phyloP scores from a whole-genome alignment of 116 monocot species.

The Zostera marina region DNA sequence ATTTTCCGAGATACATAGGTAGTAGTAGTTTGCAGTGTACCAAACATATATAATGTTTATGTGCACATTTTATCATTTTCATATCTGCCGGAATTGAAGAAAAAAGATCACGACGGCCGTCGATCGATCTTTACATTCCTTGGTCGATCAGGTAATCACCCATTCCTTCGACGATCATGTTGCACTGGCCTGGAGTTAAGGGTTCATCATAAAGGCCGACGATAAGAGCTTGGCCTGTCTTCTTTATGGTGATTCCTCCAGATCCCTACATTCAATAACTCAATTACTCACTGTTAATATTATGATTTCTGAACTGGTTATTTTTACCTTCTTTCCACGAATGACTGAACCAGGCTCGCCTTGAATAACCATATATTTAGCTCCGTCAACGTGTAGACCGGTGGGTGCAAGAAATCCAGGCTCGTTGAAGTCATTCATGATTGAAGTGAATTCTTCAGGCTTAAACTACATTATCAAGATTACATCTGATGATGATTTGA shows the following conservation, averaged over 20 bases:
- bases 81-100: no score
- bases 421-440: conserved; percentile 17
- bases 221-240: conserved; percentile 20
- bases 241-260: conserved; percentile 22
- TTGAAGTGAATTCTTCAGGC: conserved; percentile 12
- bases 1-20: no score
- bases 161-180: conserved; percentile 28
- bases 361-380: conserved; percentile 24
- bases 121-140: conserved; percentile 10
- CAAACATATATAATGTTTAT: no score
- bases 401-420: conserved; percentile 22
- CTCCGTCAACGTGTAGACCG: conserved; percentile 10
- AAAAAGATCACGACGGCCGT: no score
- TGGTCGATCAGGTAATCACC: conserved; percentile 33
- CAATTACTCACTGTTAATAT: no score
- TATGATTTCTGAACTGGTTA: no score
- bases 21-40: no score
- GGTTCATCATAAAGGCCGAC: conserved; percentile 26
- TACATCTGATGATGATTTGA: no score
- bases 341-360: conserved; percentile 24
- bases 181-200: conserved; percentile 26
- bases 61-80: no score
- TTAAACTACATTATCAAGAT: conserved; percentile 17
- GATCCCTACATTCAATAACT: conserved; percentile 12
- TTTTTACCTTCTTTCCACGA: conserved; percentile 21